Evolutionary conservation across 2,329 filamentous ascomycete species (phyloP).

Genomic region (Ophiostoma ulmi): DNA sequence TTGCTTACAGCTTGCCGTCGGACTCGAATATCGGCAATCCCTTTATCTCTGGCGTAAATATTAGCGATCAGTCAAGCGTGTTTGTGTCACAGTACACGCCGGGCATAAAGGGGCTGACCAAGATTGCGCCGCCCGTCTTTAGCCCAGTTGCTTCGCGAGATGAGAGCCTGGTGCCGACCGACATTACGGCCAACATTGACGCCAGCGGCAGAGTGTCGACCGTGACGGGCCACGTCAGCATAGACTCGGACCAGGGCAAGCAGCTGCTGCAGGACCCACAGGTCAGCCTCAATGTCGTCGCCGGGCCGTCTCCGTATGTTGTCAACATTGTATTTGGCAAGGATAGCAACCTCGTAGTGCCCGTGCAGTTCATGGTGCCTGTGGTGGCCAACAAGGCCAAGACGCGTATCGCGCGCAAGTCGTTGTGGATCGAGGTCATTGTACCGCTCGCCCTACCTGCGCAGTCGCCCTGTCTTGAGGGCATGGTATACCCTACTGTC

Average conservation of each 20-base stretch:
- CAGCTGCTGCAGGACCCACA: slow-evolving; percentile 15
- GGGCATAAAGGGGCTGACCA: neutral
- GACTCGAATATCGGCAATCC: neutral
- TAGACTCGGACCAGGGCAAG: slow-evolving; percentile 6
- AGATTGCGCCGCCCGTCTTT: neutral
- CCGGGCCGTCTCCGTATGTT: neutral
- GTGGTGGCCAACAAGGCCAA: slow-evolving; percentile 36
- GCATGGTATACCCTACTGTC: slow-evolving; percentile 37
- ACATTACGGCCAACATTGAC: neutral
- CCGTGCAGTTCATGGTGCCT: slow-evolving; percentile 40
- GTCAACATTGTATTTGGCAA: neutral
- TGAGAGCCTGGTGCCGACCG: neutral
- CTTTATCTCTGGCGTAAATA: neutral
- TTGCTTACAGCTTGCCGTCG: neutral
- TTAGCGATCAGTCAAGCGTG: neutral
- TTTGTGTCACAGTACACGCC: neutral
- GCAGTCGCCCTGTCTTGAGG: slow-evolving; percentile 28
- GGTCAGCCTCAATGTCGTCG: slow-evolving; percentile 39
- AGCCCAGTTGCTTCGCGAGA: neutral
- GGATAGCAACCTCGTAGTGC: slow-evolving; percentile 31
- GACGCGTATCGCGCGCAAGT: slow-evolving; percentile 42
- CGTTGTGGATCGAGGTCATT: slow-evolving; percentile 43
- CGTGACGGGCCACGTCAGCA: slow-evolving; percentile 5
- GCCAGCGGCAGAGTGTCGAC: neutral
- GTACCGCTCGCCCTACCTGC: slow-evolving; percentile 35